Evolutionary conservation across 1,284 basidiomycete species (phyloP).

Genomic region (Taiwanofungus camphoratus): DNA sequence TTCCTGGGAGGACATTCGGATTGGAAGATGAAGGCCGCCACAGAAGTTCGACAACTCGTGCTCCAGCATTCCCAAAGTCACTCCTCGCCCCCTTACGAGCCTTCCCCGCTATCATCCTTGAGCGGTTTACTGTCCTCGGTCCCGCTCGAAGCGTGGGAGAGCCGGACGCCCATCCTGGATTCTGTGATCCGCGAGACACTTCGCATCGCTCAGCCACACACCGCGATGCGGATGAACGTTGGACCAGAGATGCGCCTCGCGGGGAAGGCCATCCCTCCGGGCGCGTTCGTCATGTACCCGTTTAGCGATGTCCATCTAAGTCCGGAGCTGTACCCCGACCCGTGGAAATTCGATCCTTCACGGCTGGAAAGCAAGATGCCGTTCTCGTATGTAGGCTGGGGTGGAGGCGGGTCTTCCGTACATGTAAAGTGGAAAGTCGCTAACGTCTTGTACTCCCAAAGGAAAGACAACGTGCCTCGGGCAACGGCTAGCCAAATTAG

Average conservation of each 20-base stretch:
- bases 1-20: slow-evolving; percentile 59
- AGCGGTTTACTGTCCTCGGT: no score
- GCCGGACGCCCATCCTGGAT: slow-evolving; percentile 60
- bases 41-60: slow-evolving; percentile 52
- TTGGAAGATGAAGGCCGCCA: slow-evolving; percentile 51
- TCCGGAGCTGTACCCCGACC: slow-evolving; percentile 60
- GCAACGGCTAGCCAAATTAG: slow-evolving; percentile 62
- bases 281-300: slow-evolving; percentile 69
- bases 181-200: slow-evolving; percentile 67
- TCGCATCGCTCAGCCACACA: slow-evolving; percentile 69
- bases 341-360: slow-evolving; percentile 66
- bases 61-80: background rate
- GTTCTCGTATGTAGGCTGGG: slow-evolving; percentile 68
- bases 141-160: slow-evolving; percentile 65
- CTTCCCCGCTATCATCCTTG: no score
- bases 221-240: slow-evolving; percentile 70
- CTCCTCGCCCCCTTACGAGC: slow-evolving; percentile 9
- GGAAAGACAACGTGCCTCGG: slow-evolving; percentile 65
- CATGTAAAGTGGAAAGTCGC: background rate
- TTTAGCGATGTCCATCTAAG: slow-evolving; percentile 73
- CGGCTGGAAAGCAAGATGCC: slow-evolving; percentile 44
- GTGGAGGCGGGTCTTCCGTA: slow-evolving; percentile 50
- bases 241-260: slow-evolving; percentile 57
- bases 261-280: slow-evolving; percentile 58
- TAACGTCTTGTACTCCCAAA: slow-evolving; percentile 23